These are phyloP conservation scores for Alternaria longipes DNA, from an alignment of 2,329 filamentous ascomycete genomes.

Conservation along the genomic window DNA sequence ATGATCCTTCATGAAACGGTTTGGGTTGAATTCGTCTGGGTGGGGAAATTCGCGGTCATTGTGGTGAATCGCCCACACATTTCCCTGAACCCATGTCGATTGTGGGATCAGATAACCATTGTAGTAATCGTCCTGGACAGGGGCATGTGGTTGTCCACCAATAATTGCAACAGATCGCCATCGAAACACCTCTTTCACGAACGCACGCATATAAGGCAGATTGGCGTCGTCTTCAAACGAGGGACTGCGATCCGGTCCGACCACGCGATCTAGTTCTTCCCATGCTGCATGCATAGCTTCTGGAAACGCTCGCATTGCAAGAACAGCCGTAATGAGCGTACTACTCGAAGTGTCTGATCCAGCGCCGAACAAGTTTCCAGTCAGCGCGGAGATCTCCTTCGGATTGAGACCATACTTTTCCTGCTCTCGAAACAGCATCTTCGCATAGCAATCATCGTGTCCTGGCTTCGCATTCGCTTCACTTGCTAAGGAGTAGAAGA, in stretches of 20 bases:
- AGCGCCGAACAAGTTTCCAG: constrained; percentile 46
- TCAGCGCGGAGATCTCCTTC: constrained; percentile 44
- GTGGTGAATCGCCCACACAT: constrained; percentile 55
- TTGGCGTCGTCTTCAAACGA: constrained; percentile 42
- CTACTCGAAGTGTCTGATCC: constrained; percentile 48
- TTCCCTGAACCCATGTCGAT: constrained; percentile 51
- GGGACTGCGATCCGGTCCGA: constrained; percentile 47
- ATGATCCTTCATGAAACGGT: constrained; percentile 38
- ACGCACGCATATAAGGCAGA: constrained; percentile 52
- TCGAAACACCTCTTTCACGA: constrained; percentile 48
- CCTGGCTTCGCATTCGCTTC: constrained; percentile 44
- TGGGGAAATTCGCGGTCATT: constrained; percentile 51
- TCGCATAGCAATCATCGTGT: constrained; percentile 47
- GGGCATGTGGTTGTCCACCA: constrained; percentile 49
- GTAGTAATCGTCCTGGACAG: constrained; percentile 48
- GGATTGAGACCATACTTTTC: constrained; percentile 40
- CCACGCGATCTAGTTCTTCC: constrained; percentile 46
- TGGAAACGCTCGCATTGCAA: constrained; percentile 48
- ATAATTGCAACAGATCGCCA: constrained; percentile 49
- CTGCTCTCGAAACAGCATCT: constrained; percentile 54
- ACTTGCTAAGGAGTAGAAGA: constrained; percentile 46
- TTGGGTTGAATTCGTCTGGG: constrained; percentile 51
- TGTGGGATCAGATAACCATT: constrained; percentile 53
- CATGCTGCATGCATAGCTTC: constrained; percentile 41
- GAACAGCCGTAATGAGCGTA: constrained; percentile 46